Conservation (phyloP, 2,329 filamentous ascomycete species). For the Zalaria obscura region DNA sequence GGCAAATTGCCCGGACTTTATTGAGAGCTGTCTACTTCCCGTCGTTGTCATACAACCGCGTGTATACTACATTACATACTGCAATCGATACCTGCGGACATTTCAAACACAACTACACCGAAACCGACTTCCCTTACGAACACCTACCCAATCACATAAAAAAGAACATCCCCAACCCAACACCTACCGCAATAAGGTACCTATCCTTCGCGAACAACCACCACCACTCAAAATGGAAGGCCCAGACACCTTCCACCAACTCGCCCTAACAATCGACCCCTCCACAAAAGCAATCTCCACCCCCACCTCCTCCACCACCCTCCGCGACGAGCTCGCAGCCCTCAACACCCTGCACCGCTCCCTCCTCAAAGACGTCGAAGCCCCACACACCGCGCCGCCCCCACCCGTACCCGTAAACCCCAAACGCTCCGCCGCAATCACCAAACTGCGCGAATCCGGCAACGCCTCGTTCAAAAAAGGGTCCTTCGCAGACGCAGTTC, state of each 20-base stretch:
- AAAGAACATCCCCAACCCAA: no score
- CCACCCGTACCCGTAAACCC: constrained; percentile 85
- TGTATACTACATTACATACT: no score
- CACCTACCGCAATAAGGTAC: no score
- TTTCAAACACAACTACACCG: no score
- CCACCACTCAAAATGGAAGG: constrained; percentile 13
- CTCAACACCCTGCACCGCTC: constrained; percentile 69
- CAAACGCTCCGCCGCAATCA: constrained; percentile 75
- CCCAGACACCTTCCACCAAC: constrained; percentile 59
- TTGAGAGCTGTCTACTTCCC: no score
- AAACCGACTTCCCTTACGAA: no score
- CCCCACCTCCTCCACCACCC: constrained; percentile 22
- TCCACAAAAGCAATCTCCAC: constrained; percentile 57
- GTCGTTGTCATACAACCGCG: no score
- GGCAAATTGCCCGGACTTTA: no score
- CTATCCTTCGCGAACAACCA: background rate
- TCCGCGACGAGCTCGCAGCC: constrained; percentile 40
- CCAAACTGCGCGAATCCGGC: constrained; percentile 79
- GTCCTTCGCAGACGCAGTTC: constrained; percentile 59
- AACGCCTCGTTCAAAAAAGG: constrained; percentile 72
- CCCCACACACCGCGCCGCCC: constrained; percentile 56
- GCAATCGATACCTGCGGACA: no score
- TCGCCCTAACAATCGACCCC: constrained; percentile 72
- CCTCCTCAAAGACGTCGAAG: constrained; percentile 45
- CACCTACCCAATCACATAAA: no score